Conservation (phyloP, 495 filamentous ascomycete species). For the Aspergillus nidulans region DNA sequence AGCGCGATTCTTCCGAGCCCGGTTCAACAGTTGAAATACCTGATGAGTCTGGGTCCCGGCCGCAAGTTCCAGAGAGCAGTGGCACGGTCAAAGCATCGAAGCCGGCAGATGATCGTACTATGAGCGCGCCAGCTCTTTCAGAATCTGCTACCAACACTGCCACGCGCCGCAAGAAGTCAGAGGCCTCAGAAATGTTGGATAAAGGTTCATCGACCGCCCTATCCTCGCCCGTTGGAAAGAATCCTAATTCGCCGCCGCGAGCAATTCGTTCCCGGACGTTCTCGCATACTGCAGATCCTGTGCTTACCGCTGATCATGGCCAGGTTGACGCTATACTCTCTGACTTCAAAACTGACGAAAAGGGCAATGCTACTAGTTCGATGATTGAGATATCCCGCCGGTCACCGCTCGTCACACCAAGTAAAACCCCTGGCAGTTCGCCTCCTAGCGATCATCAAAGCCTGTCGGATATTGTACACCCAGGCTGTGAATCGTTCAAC, state of each 20-base stretch:
- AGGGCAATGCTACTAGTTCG: conserved; percentile 52
- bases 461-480: conserved; percentile 22
- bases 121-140: conserved; percentile 48
- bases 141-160: conserved; percentile 25
- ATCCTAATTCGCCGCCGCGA: conserved; percentile 43
- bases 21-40: conserved; percentile 50
- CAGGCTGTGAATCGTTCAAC: conserved; percentile 31
- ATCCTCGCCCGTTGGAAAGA: conserved; percentile 40
- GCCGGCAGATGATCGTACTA: conserved; percentile 54
- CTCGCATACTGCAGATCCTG: conserved; percentile 56
- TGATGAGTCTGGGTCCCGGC: conserved; percentile 52
- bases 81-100: conserved; percentile 31
- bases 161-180: conserved; percentile 32
- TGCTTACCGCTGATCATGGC: conserved; percentile 58
- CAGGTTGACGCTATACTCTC: conserved; percentile 53
- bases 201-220: conserved; percentile 23
- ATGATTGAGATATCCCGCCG: conserved; percentile 65
- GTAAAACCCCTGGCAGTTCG: conserved; percentile 48
- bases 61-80: conserved; percentile 35
- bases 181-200: conserved; percentile 26
- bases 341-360: conserved; percentile 36
- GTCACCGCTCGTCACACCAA: conserved; percentile 54
- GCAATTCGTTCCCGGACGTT: conserved; percentile 61
- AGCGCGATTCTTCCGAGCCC: conserved; percentile 49
- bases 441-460: conserved; percentile 37